Evolutionary conservation across 2,329 filamentous ascomycete species (phyloP).

Genomic region (Cryphonectria naterciae): DNA sequence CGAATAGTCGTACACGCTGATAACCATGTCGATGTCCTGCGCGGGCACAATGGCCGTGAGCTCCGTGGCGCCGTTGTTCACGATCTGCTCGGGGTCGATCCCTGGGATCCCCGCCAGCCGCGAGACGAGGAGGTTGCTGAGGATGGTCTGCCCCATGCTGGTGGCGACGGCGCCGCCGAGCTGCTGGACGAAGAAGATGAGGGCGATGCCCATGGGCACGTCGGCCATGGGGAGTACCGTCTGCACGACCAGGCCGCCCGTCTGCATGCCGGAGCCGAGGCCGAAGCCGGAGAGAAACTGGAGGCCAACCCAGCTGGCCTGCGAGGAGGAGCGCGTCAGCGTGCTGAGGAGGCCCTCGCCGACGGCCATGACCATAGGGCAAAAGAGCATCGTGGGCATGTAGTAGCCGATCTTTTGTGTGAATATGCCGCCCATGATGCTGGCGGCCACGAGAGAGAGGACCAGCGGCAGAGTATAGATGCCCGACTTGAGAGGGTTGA

Average conservation of each 20-base stretch:
- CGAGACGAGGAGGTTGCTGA: slow-evolving; percentile 50
- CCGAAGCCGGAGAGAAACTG: slow-evolving; percentile 64
- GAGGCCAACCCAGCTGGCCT: slow-evolving; percentile 61
- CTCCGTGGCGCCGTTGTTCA: slow-evolving; percentile 61
- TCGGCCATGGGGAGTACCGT: slow-evolving; percentile 56
- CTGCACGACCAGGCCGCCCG: slow-evolving; percentile 59
- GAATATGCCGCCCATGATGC: slow-evolving; percentile 50
- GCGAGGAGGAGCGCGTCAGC: slow-evolving; percentile 50
- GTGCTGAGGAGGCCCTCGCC: slow-evolving; percentile 63
- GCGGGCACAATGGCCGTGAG: slow-evolving; percentile 57
- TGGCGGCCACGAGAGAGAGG: slow-evolving; percentile 57
- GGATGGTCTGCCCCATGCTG: slow-evolving; percentile 59
- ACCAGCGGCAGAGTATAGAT: slow-evolving; percentile 62
- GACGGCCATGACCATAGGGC: slow-evolving; percentile 53
- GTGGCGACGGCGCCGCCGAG: slow-evolving; percentile 63
- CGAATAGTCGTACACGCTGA: slow-evolving; percentile 67
- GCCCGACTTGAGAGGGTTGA: slow-evolving; percentile 57
- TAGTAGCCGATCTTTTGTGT: slow-evolving; percentile 64
- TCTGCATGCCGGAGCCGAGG: slow-evolving; percentile 62
- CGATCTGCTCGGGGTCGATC: slow-evolving; percentile 47
- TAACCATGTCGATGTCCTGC: slow-evolving; percentile 56
- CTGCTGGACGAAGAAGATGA: slow-evolving; percentile 62
- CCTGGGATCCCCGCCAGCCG: slow-evolving; percentile 46
- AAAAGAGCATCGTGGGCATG: slow-evolving; percentile 58
- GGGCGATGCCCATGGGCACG: slow-evolving; percentile 58